A percentile compares a stretch with the other conserved stretches of the same genome.
Conservation (phyloP, 164 flowering plant species). For the Vitis rotundifolia region DNA sequence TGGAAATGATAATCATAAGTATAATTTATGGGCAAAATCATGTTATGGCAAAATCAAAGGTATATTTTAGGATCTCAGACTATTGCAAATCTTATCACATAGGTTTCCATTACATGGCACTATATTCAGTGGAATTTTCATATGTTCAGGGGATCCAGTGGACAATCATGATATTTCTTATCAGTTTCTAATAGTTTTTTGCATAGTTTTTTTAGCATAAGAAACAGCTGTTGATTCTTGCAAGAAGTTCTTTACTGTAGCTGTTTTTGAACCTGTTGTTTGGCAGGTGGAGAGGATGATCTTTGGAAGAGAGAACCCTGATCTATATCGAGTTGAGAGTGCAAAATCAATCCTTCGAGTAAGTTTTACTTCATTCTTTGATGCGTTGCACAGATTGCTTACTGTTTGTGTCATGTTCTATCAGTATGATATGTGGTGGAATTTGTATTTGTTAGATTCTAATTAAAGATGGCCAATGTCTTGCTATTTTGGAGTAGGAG, state of each 20-base stretch:
- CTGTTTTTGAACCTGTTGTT: not conserved
- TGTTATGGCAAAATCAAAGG: no score
- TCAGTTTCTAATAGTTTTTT: no score
- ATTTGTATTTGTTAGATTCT: not conserved
- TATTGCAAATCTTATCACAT: no score
- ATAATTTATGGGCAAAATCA: no score
- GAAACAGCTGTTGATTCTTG: not conserved
- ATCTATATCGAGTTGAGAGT: slow-evolving; percentile 17
- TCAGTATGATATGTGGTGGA: not conserved
- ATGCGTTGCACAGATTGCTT: not conserved
- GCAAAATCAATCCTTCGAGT: slow-evolving; percentile 26
- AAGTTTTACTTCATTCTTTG: not conserved
- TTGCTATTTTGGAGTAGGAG: slow-evolving; percentile 21
- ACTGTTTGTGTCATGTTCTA: not conserved
- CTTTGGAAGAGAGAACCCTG: slow-evolving; percentile 4
- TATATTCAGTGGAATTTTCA: no score
- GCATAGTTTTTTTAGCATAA: not conserved
- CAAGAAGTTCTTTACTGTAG: not conserved
- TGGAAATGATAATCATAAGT: no score
- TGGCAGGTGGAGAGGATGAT: slow-evolving; percentile 26
- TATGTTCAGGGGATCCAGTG: no score
- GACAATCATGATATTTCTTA: no score
- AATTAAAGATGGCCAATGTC: no score
- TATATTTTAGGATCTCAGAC: no score
- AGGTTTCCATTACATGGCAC: no score